phyloP scores from a whole-genome alignment of 2,329 filamentous ascomycete species.

The Arachnopeziza araneosa region DNA sequence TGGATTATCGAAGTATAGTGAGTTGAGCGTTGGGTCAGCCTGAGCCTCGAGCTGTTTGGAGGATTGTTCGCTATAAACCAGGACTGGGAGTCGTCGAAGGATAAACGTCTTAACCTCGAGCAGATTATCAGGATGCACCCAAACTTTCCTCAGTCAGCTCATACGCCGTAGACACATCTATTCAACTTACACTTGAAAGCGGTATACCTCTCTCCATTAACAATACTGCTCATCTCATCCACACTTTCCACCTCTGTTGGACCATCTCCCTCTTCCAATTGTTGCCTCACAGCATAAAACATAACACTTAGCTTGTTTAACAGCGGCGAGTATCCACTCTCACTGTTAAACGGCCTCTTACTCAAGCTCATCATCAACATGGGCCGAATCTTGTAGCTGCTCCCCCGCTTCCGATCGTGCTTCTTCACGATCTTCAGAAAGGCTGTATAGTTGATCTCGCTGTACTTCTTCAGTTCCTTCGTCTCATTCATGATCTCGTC shows the following conservation, averaged over 20 bases:
- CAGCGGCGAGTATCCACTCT: conserved; percentile 80
- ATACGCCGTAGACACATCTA: background rate
- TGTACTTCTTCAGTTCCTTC: conserved; percentile 91
- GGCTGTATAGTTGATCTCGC: conserved; percentile 93
- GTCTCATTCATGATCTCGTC: conserved; percentile 86
- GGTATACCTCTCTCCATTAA: conserved; percentile 67
- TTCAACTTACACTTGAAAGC: conserved; percentile 72
- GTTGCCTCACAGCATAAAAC: conserved; percentile 90
- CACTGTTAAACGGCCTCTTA: conserved; percentile 90
- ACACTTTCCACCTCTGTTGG: conserved; percentile 29
- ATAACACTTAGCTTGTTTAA: conserved; percentile 88
- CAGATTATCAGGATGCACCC: conserved; percentile 93
- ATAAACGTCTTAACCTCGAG: conserved; percentile 97
- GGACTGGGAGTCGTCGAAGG: conserved; percentile 79
- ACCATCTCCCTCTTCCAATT: conserved; percentile 56
- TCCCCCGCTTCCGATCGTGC: conserved; percentile 88
- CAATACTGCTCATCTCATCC: conserved; percentile 46
- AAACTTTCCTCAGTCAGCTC: conserved; percentile 52
- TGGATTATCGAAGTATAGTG: conserved; percentile 89
- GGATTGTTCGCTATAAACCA: conserved; percentile 86
- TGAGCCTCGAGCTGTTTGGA: conserved; percentile 78
- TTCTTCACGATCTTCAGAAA: conserved; percentile 99
- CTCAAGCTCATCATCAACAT: conserved; percentile 86
- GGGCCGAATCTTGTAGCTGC: conserved; percentile 80
- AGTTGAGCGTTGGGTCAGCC: conserved; percentile 83